Conservation (phyloP, 2,329 filamentous ascomycete genomes). For the Acrodontium crateriforme region DNA sequence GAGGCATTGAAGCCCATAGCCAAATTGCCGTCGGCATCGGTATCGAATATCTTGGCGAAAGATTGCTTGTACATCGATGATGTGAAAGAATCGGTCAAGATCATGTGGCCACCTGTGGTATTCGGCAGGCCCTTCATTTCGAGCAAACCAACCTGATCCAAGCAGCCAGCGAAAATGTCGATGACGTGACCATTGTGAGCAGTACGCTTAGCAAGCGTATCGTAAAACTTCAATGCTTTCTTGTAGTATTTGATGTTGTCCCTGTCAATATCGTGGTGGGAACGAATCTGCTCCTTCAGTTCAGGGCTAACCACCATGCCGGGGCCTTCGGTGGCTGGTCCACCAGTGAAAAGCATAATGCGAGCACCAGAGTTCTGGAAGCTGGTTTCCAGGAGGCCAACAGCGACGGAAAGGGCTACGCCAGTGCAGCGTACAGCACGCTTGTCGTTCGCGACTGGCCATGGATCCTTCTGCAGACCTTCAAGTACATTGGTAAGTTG, state of each 20-base stretch:
- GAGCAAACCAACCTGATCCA: conserved; percentile 90
- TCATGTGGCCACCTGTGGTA: conserved; percentile 94
- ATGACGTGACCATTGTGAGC: conserved; percentile 96
- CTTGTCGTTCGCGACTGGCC: conserved; percentile 90
- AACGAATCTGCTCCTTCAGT: conserved; percentile 88
- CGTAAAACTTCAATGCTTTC: conserved; percentile 98
- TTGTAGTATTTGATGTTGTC: conserved; percentile 99
- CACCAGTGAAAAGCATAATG: conserved; percentile 95
- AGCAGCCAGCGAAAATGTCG: conserved; percentile 92
- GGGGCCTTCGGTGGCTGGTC: conserved; percentile 86
- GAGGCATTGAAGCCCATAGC: conserved; percentile 98
- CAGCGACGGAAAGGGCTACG: conserved; percentile 88
- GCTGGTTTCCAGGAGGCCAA: conserved; percentile 81
- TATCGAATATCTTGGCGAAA: conserved; percentile 92
- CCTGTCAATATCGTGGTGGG: conserved; percentile 95
- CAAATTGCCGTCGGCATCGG: conserved; percentile 86
- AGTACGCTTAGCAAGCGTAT: conserved; percentile 80
- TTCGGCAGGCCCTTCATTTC: conserved; percentile 98
- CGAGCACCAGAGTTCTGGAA: conserved; percentile 92
- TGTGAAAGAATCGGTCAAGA: conserved; percentile 94
- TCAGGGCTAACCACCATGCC: conserved; percentile 95
- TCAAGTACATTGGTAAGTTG: conserved; percentile 94
- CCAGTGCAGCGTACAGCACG: conserved; percentile 85
- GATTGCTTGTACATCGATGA: conserved; percentile 99
- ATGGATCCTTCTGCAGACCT: conserved; percentile 90